Evolutionary conservation across 441 rosid genomes (phyloP).

Genomic region (Gossypium schwendimanii): DNA sequence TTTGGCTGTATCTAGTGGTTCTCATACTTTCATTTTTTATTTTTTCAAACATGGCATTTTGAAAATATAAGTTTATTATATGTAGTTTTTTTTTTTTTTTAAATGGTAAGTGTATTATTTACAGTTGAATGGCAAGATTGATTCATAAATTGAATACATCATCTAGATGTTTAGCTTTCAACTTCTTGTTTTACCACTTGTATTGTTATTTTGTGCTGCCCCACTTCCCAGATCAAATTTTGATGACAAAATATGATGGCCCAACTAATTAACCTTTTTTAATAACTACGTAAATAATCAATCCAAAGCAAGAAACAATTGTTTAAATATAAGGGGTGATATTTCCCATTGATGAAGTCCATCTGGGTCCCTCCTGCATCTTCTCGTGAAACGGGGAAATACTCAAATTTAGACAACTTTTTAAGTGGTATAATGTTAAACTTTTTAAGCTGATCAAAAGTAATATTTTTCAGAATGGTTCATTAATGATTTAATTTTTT

Average conservation of each 20-base stretch:
- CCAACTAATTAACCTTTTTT: not conserved
- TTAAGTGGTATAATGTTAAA: too few species aligned
- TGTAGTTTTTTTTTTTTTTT: too few species aligned
- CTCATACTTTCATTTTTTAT: not conserved
- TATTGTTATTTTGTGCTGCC: too few species aligned
- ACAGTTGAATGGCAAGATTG: not conserved
- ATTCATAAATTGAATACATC: not conserved
- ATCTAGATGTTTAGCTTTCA: not conserved
- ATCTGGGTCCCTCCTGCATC: too few species aligned
- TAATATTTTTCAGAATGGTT: too few species aligned
- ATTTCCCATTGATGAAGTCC: not conserved
- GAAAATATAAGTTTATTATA: not conserved
- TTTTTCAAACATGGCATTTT: not conserved
- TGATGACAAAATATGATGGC: not conserved
- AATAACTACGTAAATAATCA: not conserved
- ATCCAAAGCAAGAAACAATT: not conserved
- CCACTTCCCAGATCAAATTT: not conserved
- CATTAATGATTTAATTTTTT: too few species aligned
- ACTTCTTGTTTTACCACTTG: not conserved
- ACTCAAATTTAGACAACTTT: too few species aligned
- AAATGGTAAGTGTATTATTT: not conserved
- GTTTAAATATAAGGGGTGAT: not conserved
- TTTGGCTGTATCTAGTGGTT: conserved; percentile 2
- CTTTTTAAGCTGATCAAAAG: too few species aligned
- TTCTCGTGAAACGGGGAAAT: too few species aligned